These are phyloP conservation scores for Colletotrichum lupini DNA, from an alignment of 2,329 filamentous ascomycete species.

Conservation along the genomic window DNA sequence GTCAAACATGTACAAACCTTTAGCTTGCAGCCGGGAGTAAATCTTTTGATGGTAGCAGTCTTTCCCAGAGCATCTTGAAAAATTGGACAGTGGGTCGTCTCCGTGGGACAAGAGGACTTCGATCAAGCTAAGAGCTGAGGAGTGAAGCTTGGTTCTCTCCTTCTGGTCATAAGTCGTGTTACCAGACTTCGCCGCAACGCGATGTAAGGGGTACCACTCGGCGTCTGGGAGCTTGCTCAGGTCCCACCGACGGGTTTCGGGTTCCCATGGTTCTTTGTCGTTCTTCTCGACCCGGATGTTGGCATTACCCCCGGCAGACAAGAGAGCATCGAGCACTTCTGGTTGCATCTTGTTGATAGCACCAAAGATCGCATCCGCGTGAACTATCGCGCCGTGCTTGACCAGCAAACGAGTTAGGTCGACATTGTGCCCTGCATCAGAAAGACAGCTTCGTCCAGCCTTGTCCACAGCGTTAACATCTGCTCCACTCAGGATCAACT, in stretches of 20 bases:
- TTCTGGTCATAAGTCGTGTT: not conserved
- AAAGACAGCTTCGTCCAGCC: conserved; percentile 28
- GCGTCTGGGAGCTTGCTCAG: not conserved
- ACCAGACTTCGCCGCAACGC: not conserved
- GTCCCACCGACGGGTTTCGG: not conserved
- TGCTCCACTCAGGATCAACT: conserved; percentile 11
- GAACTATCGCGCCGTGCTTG: conserved; percentile 29
- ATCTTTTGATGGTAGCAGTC: not conserved
- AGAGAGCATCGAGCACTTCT: not conserved
- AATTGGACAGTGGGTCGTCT: conserved; percentile 40
- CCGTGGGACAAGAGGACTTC: conserved; percentile 39
- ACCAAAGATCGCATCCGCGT: conserved; percentile 30
- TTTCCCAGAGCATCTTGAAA: conserved; percentile 1
- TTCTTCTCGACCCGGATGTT: not conserved
- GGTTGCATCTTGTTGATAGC: conserved; percentile 33
- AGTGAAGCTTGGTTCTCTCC: not conserved
- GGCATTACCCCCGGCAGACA: not conserved
- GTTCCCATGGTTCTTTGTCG: not conserved
- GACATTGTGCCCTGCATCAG: conserved; percentile 5
- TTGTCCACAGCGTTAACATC: conserved; percentile 25
- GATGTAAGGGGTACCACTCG: conserved; percentile 17
- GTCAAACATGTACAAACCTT: not conserved
- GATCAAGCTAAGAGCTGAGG: conserved; percentile 12
- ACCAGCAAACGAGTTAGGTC: conserved; percentile 15
- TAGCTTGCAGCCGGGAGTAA: not conserved